Conservation (phyloP, 352 stramenopile genomes). For the Globisporangium camurandrum region DNA sequence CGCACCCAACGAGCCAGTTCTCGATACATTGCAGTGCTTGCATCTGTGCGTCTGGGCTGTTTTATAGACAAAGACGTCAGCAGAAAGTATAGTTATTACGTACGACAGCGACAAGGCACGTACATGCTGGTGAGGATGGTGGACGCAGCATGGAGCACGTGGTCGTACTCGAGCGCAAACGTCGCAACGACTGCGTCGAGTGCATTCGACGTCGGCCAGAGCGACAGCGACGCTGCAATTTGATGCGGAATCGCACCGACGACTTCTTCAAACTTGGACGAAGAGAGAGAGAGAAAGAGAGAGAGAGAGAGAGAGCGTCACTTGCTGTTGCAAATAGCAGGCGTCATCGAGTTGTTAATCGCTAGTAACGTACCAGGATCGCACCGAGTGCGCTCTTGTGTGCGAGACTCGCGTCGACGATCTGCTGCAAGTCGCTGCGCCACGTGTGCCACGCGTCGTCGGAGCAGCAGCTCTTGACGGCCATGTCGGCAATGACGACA, state of each 20-base stretch:
- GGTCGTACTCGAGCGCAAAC: slow-evolving; percentile 30
- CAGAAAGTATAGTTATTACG: no score
- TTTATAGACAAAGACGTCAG: no score
- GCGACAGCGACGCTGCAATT: slow-evolving; percentile 19
- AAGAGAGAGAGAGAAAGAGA: not conserved
- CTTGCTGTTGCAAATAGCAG: no score
- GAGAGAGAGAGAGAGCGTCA: not conserved
- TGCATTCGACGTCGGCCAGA: slow-evolving; percentile 20
- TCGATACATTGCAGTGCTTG: slow-evolving; percentile 55
- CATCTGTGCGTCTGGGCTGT: slow-evolving; percentile 27
- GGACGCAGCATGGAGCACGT: slow-evolving; percentile 34
- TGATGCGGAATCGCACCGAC: slow-evolving; percentile 41
- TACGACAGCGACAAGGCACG: slow-evolving; percentile 1
- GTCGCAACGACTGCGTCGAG: slow-evolving; percentile 18
- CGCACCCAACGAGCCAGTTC: slow-evolving; percentile 52
- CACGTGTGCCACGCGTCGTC: slow-evolving; percentile 31
- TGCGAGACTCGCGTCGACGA: slow-evolving; percentile 30
- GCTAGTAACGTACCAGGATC: slow-evolving; percentile 20
- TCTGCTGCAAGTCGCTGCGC: slow-evolving; percentile 38
- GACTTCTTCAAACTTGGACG: slow-evolving; percentile 31
- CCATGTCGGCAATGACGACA: slow-evolving; percentile 34
- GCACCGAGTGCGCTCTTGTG: slow-evolving; percentile 23
- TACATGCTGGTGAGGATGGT: slow-evolving; percentile 39
- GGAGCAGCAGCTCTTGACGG: slow-evolving; percentile 41
- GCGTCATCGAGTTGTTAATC: not conserved